Evolutionary conservation across 2,329 filamentous ascomycete species (phyloP).

Genomic region (Triangularia verruculosa): DNA sequence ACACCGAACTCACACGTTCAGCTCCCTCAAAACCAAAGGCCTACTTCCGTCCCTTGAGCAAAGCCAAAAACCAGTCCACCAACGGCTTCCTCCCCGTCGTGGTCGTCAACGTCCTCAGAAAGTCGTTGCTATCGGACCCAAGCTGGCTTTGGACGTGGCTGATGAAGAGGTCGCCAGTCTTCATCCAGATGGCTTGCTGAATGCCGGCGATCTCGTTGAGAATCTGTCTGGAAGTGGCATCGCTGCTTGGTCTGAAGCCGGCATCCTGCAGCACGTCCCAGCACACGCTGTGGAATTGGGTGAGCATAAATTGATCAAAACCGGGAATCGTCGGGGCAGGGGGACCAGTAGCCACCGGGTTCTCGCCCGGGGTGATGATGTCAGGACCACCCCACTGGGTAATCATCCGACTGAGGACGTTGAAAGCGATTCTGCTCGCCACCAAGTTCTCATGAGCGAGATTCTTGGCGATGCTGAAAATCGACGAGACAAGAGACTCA

Average conservation of each 20-base stretch:
- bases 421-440: conserved; percentile 71
- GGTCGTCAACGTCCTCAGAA: conserved; percentile 57
- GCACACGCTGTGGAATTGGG: conserved; percentile 81
- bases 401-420: conserved; percentile 78
- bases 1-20: not conserved
- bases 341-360: conserved; percentile 49
- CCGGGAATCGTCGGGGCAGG: conserved; percentile 68
- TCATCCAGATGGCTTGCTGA: conserved; percentile 86
- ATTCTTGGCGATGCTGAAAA: conserved; percentile 80
- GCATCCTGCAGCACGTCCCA: conserved; percentile 84
- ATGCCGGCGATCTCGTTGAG: conserved; percentile 82
- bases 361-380: conserved; percentile 53
- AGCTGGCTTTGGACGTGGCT: conserved; percentile 62
- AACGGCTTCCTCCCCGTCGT: conserved; percentile 60
- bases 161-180: conserved; percentile 81
- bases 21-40: not conserved
- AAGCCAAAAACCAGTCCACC: conserved; percentile 59
- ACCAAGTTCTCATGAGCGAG: conserved; percentile 59
- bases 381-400: conserved; percentile 88
- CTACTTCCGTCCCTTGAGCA: conserved; percentile 47
- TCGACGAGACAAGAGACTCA: conserved; percentile 79
- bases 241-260: conserved; percentile 72
- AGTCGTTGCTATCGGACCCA: conserved; percentile 60
- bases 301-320: conserved; percentile 88
- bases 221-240: conserved; percentile 85